phyloP scores from a whole-genome alignment of 352 stramenopile genomes.

The Phytophthora vignae region DNA sequence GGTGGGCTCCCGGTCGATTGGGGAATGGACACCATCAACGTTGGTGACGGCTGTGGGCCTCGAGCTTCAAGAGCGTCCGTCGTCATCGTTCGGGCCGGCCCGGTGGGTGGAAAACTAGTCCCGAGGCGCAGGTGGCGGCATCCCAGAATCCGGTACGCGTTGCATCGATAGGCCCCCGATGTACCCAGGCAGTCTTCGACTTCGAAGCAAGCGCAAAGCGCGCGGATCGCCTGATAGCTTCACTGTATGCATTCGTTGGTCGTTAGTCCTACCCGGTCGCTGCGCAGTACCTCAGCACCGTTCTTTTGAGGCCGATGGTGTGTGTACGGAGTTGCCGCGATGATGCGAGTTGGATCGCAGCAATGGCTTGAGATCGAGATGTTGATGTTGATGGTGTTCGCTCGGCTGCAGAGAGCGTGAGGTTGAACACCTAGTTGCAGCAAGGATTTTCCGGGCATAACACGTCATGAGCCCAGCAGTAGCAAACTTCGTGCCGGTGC shows the following conservation, averaged over 20 bases:
- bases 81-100: constrained; percentile 13
- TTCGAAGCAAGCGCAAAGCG: not conserved
- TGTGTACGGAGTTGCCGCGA: not conserved
- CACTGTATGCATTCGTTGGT: not conserved
- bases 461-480: constrained; percentile 32
- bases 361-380: not conserved
- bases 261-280: not conserved
- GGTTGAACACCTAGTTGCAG: constrained; percentile 13
- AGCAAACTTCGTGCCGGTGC: constrained; percentile 10
- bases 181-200: constrained; percentile 16
- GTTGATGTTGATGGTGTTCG: not conserved
- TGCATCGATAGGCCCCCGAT: constrained; percentile 2
- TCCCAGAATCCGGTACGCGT: constrained; percentile 14
- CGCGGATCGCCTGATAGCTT: not conserved
- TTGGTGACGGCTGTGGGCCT: not conserved
- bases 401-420: constrained; percentile 15
- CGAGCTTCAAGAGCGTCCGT: constrained; percentile 15
- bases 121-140: not conserved
- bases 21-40: constrained; percentile 14
- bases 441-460: constrained; percentile 26
- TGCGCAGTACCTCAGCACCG: not conserved
- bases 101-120: constrained; percentile 20
- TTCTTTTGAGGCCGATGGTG: not conserved
- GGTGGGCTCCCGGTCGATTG: constrained; percentile 13
- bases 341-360: not conserved